A percentile compares a stretch with the other conserved stretches of the same genome.
Conservation (phyloP, 495 filamentous ascomycete species). For the Mycothermus thermophilus region DNA sequence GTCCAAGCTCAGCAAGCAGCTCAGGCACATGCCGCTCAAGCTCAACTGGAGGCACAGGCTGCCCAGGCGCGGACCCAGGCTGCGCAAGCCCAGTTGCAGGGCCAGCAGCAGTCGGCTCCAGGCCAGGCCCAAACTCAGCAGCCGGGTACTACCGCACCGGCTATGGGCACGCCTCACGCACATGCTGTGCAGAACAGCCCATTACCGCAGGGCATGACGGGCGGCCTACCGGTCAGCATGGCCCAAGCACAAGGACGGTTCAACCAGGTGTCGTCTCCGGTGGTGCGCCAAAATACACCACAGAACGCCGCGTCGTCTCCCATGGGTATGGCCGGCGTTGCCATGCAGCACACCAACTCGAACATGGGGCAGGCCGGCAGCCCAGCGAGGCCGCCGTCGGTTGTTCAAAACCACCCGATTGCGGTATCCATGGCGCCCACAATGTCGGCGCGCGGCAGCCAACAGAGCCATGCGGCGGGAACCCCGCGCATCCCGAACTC, state of each 20-base stretch:
- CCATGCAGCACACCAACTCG: constrained; percentile 70
- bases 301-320: constrained; percentile 59
- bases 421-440: constrained; percentile 46
- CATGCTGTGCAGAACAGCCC: constrained; percentile 30
- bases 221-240: constrained; percentile 32
- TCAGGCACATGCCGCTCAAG: constrained; percentile 38
- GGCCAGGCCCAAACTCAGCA: constrained; percentile 31
- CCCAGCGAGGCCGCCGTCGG: constrained; percentile 63
- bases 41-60: constrained; percentile 36
- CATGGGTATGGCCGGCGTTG: constrained; percentile 46
- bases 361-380: constrained; percentile 52
- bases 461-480: constrained; percentile 60
- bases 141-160: constrained; percentile 19
- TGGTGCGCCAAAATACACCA: constrained; percentile 67
- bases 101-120: constrained; percentile 14
- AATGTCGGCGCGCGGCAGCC: constrained; percentile 68
- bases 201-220: constrained; percentile 15
- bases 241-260: constrained; percentile 41
- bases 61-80: constrained; percentile 29
- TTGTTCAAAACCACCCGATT: constrained; percentile 56
- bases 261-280: constrained; percentile 56
- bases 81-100: constrained; percentile 33
- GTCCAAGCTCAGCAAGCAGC: constrained; percentile 22
- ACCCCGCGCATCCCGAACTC: constrained; percentile 71
- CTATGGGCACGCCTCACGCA: constrained; percentile 19